Evolutionary conservation across 2,329 filamentous ascomycete species (phyloP).

Genomic region (Mycogone perniciosa): DNA sequence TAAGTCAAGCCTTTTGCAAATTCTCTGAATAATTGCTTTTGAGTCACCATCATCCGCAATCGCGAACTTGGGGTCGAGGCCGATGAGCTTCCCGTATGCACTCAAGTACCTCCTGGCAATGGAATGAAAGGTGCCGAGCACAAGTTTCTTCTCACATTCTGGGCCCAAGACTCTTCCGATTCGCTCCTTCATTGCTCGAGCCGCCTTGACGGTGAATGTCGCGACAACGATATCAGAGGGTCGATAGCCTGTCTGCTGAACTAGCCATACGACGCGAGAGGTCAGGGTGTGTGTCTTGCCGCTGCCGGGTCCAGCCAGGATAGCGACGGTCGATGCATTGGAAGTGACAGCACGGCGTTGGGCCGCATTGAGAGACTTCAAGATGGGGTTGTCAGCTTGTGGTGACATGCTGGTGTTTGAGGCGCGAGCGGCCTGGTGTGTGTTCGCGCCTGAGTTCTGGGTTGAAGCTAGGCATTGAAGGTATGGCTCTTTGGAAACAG

Average conservation of each 20-base stretch:
- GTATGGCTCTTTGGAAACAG: background rate
- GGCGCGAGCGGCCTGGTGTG: background rate
- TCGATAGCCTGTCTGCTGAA: constrained; percentile 62
- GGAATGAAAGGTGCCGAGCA: constrained; percentile 92
- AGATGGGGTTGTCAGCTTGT: constrained; percentile 27
- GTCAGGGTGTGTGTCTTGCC: constrained; percentile 96
- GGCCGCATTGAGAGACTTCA: constrained; percentile 47
- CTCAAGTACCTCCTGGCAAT: constrained; percentile 80
- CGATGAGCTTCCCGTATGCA: constrained; percentile 78
- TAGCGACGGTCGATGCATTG: constrained; percentile 50
- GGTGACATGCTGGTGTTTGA: constrained; percentile 22
- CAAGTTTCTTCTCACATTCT: constrained; percentile 65
- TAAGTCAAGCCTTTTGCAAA: constrained; percentile 68
- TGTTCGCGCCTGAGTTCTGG: background rate
- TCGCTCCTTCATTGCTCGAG: constrained; percentile 85
- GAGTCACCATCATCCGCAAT: constrained; percentile 85
- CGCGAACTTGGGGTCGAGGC: constrained; percentile 74
- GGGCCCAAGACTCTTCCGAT: constrained; percentile 77
- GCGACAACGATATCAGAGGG: constrained; percentile 90
- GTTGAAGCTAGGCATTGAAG: constrained; percentile 3
- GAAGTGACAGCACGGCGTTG: constrained; percentile 52
- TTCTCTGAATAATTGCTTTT: constrained; percentile 70
- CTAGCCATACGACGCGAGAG: constrained; percentile 82
- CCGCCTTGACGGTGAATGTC: constrained; percentile 95
- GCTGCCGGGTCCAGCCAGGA: constrained; percentile 61